Evolutionary conservation across 2,329 filamentous ascomycete genomes (phyloP), one percentile per base, ranked within the genome.

Genomic region (Eurotiales sp.): DNA sequence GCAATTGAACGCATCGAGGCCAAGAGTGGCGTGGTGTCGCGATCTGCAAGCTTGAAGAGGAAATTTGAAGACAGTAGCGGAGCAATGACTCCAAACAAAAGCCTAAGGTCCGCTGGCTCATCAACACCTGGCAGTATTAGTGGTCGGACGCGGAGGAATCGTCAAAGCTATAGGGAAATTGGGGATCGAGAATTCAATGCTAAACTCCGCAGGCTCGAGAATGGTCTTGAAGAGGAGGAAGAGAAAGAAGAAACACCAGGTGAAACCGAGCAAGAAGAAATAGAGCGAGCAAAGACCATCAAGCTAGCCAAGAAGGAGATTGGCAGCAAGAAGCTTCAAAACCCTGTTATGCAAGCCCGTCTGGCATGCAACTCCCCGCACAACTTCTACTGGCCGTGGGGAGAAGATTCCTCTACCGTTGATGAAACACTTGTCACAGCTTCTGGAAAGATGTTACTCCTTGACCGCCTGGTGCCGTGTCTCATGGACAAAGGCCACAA

Each of bases 311-410:
- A 92, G 66, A 86, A 88, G 50, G 89, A 96, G 66, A 88, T 97
- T n/a, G 77, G 84, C 3, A 82, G 83, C 39, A 97, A 97, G 74
- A 96, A 95, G 63, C 78, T 97, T 1, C 91, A 93, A 42, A 99
- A 99, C 59, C 88, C 90, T 0, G 73, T 97, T 17, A 90, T 96
- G 77, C 93, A 99, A 66, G 82, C 96, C 3, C 87, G 93, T 0
- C 80, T 96, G 0, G 90, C 89, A 10, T 97, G 93, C 70, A 96
- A 99, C 68, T 89, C 85, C 0, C 93, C 93, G 0, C 91, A 96
- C 70, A 95, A 96, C 64, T 97, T 99, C 67, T 97, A 95, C 71
- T 95, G 90, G 65, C 92, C 93, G 0, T 97, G 92, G 81, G 77
- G 81, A 5, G 77, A 81, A 14, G 76, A 79, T 1, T 78, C 80